Conservation (phyloP, 31 red algal genomes). For the Porphyra umbilicalis region DNA sequence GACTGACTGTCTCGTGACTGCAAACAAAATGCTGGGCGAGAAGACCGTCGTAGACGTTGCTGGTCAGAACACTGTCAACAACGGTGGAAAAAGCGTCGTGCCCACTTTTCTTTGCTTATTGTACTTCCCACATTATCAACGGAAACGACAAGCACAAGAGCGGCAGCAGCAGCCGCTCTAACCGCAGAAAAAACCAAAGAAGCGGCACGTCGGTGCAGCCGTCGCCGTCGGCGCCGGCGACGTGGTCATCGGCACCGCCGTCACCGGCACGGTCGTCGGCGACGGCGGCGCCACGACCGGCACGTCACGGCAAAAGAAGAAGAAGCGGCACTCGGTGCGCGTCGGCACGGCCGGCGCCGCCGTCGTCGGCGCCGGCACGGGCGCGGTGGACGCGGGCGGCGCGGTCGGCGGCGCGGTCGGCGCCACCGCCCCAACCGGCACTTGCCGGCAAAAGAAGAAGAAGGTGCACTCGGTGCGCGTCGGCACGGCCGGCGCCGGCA, state of each 20-base stretch:
- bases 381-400: background rate
- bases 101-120: too few relatives aligned
- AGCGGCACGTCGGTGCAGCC: background rate
- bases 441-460: background rate
- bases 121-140: too few relatives aligned
- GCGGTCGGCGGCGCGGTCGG: background rate
- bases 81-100: too few relatives aligned
- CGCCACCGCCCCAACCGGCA: background rate
- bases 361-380: background rate
- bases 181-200: background rate
- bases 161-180: too few relatives aligned
- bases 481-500: background rate
- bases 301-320: background rate
- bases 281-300: background rate
- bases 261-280: background rate
- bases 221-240: background rate
- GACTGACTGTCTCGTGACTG: too few relatives aligned
- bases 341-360: background rate
- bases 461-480: background rate
- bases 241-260: background rate
- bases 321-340: background rate
- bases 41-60: too few relatives aligned
- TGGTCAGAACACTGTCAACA: too few relatives aligned
- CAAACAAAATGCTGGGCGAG: too few relatives aligned
- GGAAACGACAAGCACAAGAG: too few relatives aligned